Evolutionary conservation across 2,329 filamentous ascomycete species (phyloP).

Genomic region (Aspergillus carbonarius): DNA sequence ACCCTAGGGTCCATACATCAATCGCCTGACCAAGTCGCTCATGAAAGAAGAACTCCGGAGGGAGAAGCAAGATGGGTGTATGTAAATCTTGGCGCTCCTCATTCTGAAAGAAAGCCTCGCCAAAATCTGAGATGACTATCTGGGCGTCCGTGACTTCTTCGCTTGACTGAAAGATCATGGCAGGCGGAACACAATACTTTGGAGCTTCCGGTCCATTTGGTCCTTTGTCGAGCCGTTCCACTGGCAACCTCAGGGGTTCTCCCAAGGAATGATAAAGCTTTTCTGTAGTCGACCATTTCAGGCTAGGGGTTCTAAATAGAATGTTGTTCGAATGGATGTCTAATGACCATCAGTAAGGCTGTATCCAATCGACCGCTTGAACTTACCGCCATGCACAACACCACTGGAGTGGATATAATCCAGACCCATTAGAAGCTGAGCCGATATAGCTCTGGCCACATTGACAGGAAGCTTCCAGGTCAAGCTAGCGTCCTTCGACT

Average conservation of each 20-base stretch:
- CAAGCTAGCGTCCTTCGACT: background rate
- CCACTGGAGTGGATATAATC: background rate
- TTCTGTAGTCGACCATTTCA: background rate
- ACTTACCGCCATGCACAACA: background rate
- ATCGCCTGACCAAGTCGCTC: background rate
- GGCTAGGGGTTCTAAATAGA: background rate
- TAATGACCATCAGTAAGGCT: background rate
- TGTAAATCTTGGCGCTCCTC: background rate
- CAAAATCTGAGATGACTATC: background rate
- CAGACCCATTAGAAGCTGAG: background rate
- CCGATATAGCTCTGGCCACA: background rate
- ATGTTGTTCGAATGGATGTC: background rate
- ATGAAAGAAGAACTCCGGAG: background rate
- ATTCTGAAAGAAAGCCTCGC: background rate
- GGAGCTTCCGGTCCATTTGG: background rate
- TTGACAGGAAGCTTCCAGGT: background rate
- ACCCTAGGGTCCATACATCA: background rate
- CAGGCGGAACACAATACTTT: background rate
- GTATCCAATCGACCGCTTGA: background rate
- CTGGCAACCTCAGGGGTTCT: background rate
- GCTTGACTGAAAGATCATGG: background rate
- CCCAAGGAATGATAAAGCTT: background rate
- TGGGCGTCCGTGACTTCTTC: background rate
- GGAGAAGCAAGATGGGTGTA: background rate
- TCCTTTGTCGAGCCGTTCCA: background rate